Evolutionary conservation across 208 protist species (phyloP).

Genomic region (Leishmania mexicana): DNA sequence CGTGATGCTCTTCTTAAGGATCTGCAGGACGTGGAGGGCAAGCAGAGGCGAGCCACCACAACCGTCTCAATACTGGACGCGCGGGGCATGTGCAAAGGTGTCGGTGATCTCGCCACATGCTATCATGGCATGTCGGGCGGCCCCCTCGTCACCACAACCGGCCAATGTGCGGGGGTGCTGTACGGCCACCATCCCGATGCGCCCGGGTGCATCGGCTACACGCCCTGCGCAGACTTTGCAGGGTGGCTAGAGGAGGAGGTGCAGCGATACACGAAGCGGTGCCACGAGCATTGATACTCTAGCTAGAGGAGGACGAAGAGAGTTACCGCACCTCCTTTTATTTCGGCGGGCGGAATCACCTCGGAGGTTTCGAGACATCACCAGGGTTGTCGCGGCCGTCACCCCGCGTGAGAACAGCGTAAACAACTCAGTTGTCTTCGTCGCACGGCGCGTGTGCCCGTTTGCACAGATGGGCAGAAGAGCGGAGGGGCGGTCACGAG

Average conservation of each 20-base stretch:
- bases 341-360: background rate
- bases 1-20: slow-evolving; percentile 55
- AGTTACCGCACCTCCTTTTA: background rate
- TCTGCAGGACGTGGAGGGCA: slow-evolving; percentile 63
- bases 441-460: background rate
- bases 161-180: slow-evolving; percentile 61
- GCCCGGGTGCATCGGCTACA: slow-evolving; percentile 53
- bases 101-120: slow-evolving; percentile 37
- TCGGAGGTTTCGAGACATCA: too few relatives aligned
- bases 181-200: slow-evolving; percentile 72
- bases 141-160: slow-evolving; percentile 42
- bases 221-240: slow-evolving; percentile 42
- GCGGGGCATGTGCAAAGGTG: slow-evolving; percentile 57
- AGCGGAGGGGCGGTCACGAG: background rate
- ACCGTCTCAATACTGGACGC: slow-evolving; percentile 48
- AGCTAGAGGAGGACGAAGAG: background rate
- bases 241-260: slow-evolving; percentile 39
- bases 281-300: background rate
- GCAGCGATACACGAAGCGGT: slow-evolving; percentile 8
- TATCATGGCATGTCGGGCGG: slow-evolving; percentile 86
- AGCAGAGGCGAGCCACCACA: slow-evolving; percentile 38
- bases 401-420: background rate
- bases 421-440: background rate
- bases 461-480: background rate
- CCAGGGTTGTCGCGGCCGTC: background rate